Percentiles rank a stretch among this genome's conserved stretches.
Conservation (phyloP, 2,329 filamentous ascomycete species). For the Scedosporium dehoogii region DNA sequence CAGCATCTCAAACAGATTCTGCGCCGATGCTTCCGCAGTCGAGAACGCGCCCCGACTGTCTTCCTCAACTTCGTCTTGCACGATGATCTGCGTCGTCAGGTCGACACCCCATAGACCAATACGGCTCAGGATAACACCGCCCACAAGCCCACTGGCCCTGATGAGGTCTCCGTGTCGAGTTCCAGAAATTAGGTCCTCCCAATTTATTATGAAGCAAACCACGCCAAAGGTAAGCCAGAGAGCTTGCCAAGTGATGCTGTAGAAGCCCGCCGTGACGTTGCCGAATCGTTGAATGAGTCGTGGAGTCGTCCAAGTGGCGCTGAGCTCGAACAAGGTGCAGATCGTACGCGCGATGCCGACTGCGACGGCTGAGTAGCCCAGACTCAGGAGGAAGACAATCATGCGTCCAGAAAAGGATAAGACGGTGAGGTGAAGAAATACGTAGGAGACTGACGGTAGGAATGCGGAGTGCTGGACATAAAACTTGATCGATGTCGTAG, state of each 20-base stretch:
- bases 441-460: slow-evolving; percentile 48
- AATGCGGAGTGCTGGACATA: slow-evolving; percentile 48
- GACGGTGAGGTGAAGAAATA: slow-evolving; percentile 53
- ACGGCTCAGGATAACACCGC: slow-evolving; percentile 32
- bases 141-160: slow-evolving; percentile 11
- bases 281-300: slow-evolving; percentile 44
- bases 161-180: not conserved
- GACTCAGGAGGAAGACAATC: slow-evolving; percentile 51
- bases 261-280: slow-evolving; percentile 55
- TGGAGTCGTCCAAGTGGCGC: slow-evolving; percentile 51
- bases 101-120: slow-evolving; percentile 54
- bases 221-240: slow-evolving; percentile 34
- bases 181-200: slow-evolving; percentile 29
- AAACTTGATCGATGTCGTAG: slow-evolving; percentile 12
- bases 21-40: slow-evolving; percentile 54
- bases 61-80: slow-evolving; percentile 49
- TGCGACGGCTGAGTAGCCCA: slow-evolving; percentile 38
- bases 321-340: slow-evolving; percentile 45
- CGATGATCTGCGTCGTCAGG: slow-evolving; percentile 46
- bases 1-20: slow-evolving; percentile 61
- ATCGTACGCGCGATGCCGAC: slow-evolving; percentile 43
- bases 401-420: slow-evolving; percentile 51
- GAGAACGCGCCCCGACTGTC: slow-evolving; percentile 56
- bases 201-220: not conserved
- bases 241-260: slow-evolving; percentile 61